Base-by-base conservation (phyloP, 2,329 filamentous ascomycete genomes). In the Nemania sp. region DNA sequence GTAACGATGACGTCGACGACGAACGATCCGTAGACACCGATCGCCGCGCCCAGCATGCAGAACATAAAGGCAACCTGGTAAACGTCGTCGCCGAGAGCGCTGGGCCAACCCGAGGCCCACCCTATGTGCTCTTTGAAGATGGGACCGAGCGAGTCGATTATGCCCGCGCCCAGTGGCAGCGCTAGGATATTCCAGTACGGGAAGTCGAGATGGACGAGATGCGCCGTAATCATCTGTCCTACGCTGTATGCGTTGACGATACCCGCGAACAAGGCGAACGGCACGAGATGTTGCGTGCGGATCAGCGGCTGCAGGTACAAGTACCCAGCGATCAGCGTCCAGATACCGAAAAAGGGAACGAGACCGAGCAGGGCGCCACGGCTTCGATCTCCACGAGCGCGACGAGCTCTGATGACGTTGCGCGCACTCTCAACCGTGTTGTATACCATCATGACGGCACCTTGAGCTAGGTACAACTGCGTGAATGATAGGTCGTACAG, bases 21-120 rank as follows among this genome's bases (percentile, higher is more conserved):
- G 75, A 99, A 99, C 75, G 92, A 97, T 62, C 92, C 93, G 78
- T 99, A 97, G n/a, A 98, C 87, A 35, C 95, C 95, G 49, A 97
- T 75, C 0, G 90, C 90, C 60, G 91, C 79, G 21, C 95, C 95
- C 21, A 98, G 79, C 79, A 93, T 94, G 72, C 88, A 84, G 77
- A 97, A 98, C 74, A 97, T 85, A 76, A 93, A 97, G 2, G 91
- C 90, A 50, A 97, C 89, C 78, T 97, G 92, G 75, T 96, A 96
- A n/a, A 89, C 86, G 52, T 82, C 90, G 64, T 86, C 80, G 21
- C 90, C 91, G 6, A 96, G 80, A 2, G 87, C 85, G 71, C 87
- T 90, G 1, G 90, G 89, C 91, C 91, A 94, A 35, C 89, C 89
- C 1, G 77, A 68, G 48, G 85, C 81, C 86, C 88, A 86, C 18